Evolutionary conservation across 805 yeast species (phyloP), one percentile per base, ranked within the genome.

Genomic region (Pichia californica): DNA sequence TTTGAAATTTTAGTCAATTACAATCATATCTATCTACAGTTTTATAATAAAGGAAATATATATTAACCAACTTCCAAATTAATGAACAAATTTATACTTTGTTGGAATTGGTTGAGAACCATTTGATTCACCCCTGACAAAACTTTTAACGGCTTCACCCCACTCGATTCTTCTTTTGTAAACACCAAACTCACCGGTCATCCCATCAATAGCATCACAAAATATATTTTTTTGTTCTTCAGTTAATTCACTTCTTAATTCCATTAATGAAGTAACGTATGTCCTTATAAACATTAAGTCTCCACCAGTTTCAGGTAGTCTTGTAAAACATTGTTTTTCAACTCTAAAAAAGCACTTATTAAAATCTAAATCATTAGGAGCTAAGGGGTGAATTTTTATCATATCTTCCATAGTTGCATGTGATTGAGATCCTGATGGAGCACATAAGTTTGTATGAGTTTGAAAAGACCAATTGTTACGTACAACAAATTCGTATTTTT

Each of bases 381-480:
- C 61, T 9, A 65, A 49, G 16, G 62, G 56, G 13, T 62, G 58
- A 25, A 70, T 63, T 7, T 51, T 59, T 7, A 66, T 64, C n/a
- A 43, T 41, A 14, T 68, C 68, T 16, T 56, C 51, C 2, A 68
- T 52, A 11, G 58, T 54, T 5, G 62, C 63, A 46, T 76, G 79
- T 33, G 67, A n/a, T n/a, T n/a, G n/a, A n/a, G n/a, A 64, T 7
- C 69, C 72, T 14, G 60, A 54, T 36, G 77, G 71, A 1, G 74
- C 73, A 45, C 67, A 69, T n/a, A 76, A 51, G 33, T 63, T 66
- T 37, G 69, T 64, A 53, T 80, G 85, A 1, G 79, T 69, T 56
- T 84, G 93, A 20, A 84, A 61, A 0, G 82, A 69, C 86, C 88
- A 84, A 49, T 84, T 84, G 52, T 70, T 71, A 45, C 93, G 69